Evolutionary conservation across 2,329 filamentous ascomycete species (phyloP).

Genomic region (Cercospora sojina): DNA sequence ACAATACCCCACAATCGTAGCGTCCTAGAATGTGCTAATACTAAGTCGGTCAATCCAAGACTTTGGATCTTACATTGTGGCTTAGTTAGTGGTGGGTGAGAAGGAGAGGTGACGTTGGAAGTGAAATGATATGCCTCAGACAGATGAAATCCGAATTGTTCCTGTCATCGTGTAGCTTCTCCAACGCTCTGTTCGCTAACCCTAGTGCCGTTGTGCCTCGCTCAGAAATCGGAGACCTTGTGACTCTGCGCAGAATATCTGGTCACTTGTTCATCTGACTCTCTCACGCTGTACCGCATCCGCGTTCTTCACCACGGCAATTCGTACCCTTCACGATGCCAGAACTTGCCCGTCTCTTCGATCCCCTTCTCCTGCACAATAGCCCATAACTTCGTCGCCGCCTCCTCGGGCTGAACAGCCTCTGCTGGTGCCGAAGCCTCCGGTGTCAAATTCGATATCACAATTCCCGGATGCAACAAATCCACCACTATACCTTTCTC

Average conservation of each 20-base stretch:
- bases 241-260: neutral
- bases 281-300: neutral
- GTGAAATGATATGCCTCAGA: neutral
- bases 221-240: neutral
- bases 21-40: conserved; percentile 1
- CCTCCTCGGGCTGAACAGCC: conserved; percentile 48
- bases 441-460: conserved; percentile 41
- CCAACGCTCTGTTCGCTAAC: neutral
- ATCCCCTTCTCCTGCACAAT: conserved; percentile 43
- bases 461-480: conserved; percentile 48
- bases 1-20: conserved; percentile 6
- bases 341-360: conserved; percentile 47
- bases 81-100: neutral
- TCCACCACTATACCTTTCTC: conserved; percentile 43
- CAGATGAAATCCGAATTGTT: neutral
- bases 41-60: neutral
- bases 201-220: neutral
- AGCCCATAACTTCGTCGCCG: conserved; percentile 46
- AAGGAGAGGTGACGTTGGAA: neutral
- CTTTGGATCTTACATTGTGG: neutral
- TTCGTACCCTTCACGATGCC: conserved; percentile 47
- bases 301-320: conserved; percentile 42
- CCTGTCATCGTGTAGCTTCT: neutral
- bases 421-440: conserved; percentile 32
- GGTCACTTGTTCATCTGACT: neutral